These are phyloP conservation scores for Pseudocercospora macadamiae DNA, from an alignment of 2,329 filamentous ascomycete genomes.

Conservation along the genomic window DNA sequence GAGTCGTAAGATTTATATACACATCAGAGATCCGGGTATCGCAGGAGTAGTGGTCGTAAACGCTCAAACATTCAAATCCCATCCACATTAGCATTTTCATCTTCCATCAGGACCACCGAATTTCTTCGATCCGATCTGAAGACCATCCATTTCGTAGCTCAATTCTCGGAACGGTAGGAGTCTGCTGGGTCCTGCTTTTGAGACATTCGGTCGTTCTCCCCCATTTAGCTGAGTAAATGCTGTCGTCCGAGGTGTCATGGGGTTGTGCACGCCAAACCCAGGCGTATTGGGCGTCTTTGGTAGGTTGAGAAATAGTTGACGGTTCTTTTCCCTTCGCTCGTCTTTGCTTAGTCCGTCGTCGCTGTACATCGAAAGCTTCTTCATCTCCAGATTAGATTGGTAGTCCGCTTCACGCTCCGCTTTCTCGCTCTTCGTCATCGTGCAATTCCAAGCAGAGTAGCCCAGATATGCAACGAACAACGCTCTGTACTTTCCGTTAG, in stretches of 20 bases:
- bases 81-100: constrained; percentile 14
- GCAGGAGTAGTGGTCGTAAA: background rate
- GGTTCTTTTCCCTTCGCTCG: constrained; percentile 62
- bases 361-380: constrained; percentile 50
- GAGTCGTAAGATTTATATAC: constrained; percentile 6
- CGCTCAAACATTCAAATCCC: background rate
- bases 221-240: constrained; percentile 65
- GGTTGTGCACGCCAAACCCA: constrained; percentile 36
- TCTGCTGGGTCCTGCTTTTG: constrained; percentile 17
- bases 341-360: constrained; percentile 52
- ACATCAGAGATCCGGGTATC: constrained; percentile 13
- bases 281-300: constrained; percentile 52
- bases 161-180: constrained; percentile 36
- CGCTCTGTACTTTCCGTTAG: constrained; percentile 45
- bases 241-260: constrained; percentile 67
- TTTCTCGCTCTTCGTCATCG: constrained; percentile 45
- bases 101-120: constrained; percentile 21
- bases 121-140: constrained; percentile 2
- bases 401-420: constrained; percentile 32
- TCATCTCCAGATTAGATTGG: constrained; percentile 50
- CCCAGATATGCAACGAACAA: constrained; percentile 63
- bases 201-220: constrained; percentile 19
- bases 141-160: background rate
- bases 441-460: constrained; percentile 60
- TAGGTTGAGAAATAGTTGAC: constrained; percentile 39